These are phyloP conservation scores for Dioscorea zingiberensis DNA, from an alignment of 106 monocot species.

Conservation along the genomic window DNA sequence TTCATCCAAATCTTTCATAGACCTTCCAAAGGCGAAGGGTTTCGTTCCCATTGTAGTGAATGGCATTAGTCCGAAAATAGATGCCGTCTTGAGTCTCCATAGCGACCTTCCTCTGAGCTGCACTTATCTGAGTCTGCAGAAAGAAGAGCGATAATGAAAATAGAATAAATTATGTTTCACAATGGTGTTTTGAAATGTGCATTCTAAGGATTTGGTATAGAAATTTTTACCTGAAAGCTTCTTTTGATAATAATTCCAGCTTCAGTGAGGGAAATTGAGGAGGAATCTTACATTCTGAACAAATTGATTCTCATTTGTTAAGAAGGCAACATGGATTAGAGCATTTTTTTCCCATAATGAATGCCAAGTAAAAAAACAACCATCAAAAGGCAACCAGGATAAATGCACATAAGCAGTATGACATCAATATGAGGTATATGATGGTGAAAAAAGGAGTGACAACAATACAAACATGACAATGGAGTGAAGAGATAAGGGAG, in stretches of 20 bases:
- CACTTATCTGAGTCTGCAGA: constrained; percentile 9
- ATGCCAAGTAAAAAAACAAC: no score
- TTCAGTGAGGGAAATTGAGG: constrained; percentile 3
- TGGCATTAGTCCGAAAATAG: constrained; percentile 6
- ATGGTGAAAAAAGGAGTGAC: no score
- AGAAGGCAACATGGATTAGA: neutral
- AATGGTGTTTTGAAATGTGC: neutral
- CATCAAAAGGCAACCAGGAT: no score
- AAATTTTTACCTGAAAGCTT: constrained; percentile 11
- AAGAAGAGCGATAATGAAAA: no score
- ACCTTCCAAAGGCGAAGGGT: constrained; percentile 5
- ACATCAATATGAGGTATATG: no score
- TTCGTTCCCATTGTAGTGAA: constrained; percentile 11
- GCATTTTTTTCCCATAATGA: no score
- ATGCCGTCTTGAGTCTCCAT: constrained; percentile 13
- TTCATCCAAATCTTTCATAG: neutral
- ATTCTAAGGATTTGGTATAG: neutral
- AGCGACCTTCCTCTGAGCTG: constrained; percentile 9
- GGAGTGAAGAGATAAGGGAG: no score
- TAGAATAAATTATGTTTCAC: neutral
- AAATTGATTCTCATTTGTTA: neutral
- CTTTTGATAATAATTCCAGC: constrained; percentile 12
- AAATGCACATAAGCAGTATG: no score
- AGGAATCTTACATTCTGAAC: constrained; percentile 11
- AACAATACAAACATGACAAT: no score